These are phyloP conservation scores for Solanum chilense DNA, from an alignment of 257 asterid genomes.

Conservation along the genomic window DNA sequence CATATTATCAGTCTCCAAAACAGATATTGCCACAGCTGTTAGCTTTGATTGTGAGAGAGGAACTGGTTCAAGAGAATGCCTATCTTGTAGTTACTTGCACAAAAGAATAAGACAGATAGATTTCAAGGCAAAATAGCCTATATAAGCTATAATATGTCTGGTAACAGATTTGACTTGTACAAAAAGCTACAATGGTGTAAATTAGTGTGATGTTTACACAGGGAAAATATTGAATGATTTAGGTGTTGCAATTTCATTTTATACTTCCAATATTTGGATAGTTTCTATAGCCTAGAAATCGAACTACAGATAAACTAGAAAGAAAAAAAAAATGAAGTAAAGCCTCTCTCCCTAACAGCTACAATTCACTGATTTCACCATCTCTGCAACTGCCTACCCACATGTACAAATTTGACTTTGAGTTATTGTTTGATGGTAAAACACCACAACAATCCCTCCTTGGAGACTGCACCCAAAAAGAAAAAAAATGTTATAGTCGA, in stretches of 20 bases:
- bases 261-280: not conserved
- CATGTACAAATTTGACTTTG: slow-evolving; percentile 32
- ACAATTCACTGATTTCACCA: slow-evolving; percentile 52
- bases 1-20: not conserved
- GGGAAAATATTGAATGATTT: not conserved
- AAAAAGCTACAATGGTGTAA: slow-evolving; percentile 11
- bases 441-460: slow-evolving; percentile 87
- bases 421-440: slow-evolving; percentile 45
- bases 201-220: slow-evolving; percentile 21
- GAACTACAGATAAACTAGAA: not conserved
- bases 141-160: not conserved
- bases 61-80: not conserved
- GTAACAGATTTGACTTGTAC: slow-evolving; percentile 1
- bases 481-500: not conserved
- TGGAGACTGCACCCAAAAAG: slow-evolving; percentile 36
- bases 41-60: not conserved
- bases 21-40: not conserved
- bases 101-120: not conserved
- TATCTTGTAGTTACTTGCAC: not conserved
- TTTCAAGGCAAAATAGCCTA: not conserved
- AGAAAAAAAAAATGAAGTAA: not conserved
- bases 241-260: slow-evolving; percentile 12
- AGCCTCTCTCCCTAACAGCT: slow-evolving; percentile 6
- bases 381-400: slow-evolving; percentile 73
- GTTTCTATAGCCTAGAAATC: not conserved